Conservation (phyloP, 2,329 filamentous ascomycete genomes). For the Fusarium aywerte region DNA sequence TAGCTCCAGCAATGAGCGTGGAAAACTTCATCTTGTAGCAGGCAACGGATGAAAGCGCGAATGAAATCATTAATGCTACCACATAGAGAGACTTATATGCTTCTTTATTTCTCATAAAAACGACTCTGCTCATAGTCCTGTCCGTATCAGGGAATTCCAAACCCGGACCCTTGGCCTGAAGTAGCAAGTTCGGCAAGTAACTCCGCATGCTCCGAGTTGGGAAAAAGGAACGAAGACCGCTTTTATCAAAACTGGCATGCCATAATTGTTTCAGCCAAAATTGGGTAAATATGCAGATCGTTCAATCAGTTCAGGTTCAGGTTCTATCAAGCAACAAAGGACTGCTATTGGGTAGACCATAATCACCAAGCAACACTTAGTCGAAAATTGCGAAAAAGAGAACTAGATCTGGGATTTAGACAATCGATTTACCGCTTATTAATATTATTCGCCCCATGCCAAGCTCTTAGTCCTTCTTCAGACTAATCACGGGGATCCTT, state of each 20-base stretch:
- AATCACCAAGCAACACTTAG: no score
- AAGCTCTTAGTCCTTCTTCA: fast-evolving
- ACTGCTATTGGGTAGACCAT: no score
- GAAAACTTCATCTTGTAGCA: background rate
- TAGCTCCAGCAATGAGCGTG: background rate
- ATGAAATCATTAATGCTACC: fast-evolving
- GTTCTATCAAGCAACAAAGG: no score
- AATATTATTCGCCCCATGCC: fast-evolving
- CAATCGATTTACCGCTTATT: background rate
- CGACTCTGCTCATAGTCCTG: background rate
- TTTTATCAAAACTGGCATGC: background rate
- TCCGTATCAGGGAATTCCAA: background rate
- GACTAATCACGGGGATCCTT: conserved; percentile 2
- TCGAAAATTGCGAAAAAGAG: no score
- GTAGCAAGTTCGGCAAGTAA: conserved; percentile 12
- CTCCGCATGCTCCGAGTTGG: conserved; percentile 7
- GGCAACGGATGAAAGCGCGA: fast-evolving
- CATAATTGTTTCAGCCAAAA: background rate
- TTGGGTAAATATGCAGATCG: background rate
- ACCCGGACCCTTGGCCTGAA: conserved; percentile 13
- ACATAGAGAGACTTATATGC: background rate
- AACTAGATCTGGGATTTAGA: no score
- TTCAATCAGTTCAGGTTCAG: no score
- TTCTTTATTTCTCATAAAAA: background rate
- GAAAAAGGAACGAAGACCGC: background rate